Percentiles rank a stretch among this genome's conserved stretches.
phyloP scores from a whole-genome alignment of 2,329 filamentous ascomycete genomes.

The Cyclaneusma minus region DNA sequence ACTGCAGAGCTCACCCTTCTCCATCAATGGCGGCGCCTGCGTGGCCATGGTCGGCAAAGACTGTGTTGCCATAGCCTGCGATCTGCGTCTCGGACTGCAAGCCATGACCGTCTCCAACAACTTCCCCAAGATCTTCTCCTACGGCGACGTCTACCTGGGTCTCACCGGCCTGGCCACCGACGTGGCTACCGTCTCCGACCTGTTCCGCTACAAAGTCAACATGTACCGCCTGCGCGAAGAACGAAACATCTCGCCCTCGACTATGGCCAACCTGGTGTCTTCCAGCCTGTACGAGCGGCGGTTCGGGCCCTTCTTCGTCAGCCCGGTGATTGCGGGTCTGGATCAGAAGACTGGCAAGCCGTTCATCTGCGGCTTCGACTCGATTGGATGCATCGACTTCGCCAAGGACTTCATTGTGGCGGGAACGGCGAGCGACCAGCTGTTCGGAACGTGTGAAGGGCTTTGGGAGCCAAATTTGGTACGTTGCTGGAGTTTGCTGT shows the following conservation, averaged over 20 bases:
- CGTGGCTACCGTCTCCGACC: slow-evolving; percentile 83
- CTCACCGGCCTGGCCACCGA: slow-evolving; percentile 94
- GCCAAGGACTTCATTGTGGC: slow-evolving; percentile 99
- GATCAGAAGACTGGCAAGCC: slow-evolving; percentile 88
- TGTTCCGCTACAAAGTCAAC: slow-evolving; percentile 99
- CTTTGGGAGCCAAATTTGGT: slow-evolving; percentile 97
- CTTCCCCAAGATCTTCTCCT: slow-evolving; percentile 99
- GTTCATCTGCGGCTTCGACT: slow-evolving; percentile 98
- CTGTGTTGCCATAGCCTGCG: slow-evolving; percentile 98
- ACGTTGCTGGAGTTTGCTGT: slow-evolving; percentile 20
- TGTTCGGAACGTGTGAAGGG: slow-evolving; percentile 97
- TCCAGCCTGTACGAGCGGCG: slow-evolving; percentile 84
- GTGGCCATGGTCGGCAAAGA: slow-evolving; percentile 99
- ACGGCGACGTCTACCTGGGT: slow-evolving; percentile 88
- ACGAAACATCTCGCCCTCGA: slow-evolving; percentile 85
- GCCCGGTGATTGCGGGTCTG: slow-evolving; percentile 84
- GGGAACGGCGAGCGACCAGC: slow-evolving; percentile 89
- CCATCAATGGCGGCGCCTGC: slow-evolving; percentile 92
- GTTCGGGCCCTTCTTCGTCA: slow-evolving; percentile 94
- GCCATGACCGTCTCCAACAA: slow-evolving; percentile 97
- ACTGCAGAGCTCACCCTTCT: slow-evolving; percentile 74
- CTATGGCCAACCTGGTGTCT: slow-evolving; percentile 90
- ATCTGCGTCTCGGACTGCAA: slow-evolving; percentile 93
- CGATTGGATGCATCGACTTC: slow-evolving; percentile 98
- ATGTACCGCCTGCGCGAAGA: slow-evolving; percentile 99